Evolutionary conservation across 176 grass and related monocot genomes (phyloP).

Genomic region (Saccharum spontaneum): DNA sequence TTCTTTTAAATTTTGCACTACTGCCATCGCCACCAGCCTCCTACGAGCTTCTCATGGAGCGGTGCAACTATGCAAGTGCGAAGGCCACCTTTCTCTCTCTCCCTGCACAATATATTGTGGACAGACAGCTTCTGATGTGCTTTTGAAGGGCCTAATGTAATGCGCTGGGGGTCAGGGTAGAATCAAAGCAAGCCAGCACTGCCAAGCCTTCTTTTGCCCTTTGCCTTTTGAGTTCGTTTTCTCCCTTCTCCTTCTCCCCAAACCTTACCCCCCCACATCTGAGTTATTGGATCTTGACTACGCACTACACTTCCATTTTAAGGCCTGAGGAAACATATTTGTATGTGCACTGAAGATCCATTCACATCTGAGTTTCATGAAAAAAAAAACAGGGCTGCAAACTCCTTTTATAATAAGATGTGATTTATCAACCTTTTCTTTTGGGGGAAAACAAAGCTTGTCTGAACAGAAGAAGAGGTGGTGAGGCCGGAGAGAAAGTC

Average conservation of each 20-base stretch:
- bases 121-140: constrained; percentile 27
- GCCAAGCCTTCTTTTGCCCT: constrained; percentile 31
- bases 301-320: not conserved
- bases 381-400: not conserved
- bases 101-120: constrained; percentile 24
- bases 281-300: constrained; percentile 10
- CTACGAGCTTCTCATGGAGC: constrained; percentile 33
- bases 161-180: constrained; percentile 7
- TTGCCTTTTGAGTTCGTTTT: constrained; percentile 35
- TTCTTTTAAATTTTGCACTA: not conserved
- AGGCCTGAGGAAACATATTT: not conserved
- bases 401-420: not conserved
- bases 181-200: constrained; percentile 27
- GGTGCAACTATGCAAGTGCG: constrained; percentile 13
- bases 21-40: not conserved
- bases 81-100: not conserved
- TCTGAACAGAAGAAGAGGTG: constrained; percentile 31
- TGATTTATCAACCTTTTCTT: not conserved
- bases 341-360: not conserved
- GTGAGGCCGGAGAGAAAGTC: constrained; percentile 1
- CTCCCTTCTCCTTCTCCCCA: not conserved
- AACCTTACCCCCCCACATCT: too few species aligned
- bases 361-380: not conserved
- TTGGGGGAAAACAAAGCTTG: constrained; percentile 5
- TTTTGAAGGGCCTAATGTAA: constrained; percentile 37